Base-by-base conservation (phyloP, 2,329 filamentous ascomycete genomes). In the Talaromyces sp. region DNA sequence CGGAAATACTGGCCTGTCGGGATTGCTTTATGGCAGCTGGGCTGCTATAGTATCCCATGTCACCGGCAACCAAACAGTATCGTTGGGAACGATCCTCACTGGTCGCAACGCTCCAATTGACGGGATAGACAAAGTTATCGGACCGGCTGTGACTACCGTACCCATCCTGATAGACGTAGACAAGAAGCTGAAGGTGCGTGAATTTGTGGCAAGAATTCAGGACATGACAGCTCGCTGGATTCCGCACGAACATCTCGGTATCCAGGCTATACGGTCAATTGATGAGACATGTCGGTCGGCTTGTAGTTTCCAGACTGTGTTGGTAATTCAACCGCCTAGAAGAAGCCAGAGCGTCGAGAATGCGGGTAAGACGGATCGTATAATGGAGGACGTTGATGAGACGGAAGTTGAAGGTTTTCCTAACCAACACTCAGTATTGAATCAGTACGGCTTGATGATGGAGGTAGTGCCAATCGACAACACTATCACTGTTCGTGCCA, bases 171-270 rank as follows among this genome's bases (percentile, higher is more conserved):
- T 57, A 2, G 55, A 57, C 33, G 27, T 25, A 13, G 6, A 51
- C 47, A 4, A 8, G 10, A n/a, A n/a, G 4, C 47, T 51, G 11
- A 25, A 13, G 11, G 47, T 51, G 22, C 47, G 25, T 11, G 47
- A 52, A 6, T 52, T 52, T 17, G 9, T 52, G 22, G 25, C 8
- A 7, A n/a, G 32, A 30, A 7, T 58, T 9, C 56, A 58, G 15
- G 56, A 58, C n/a, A 36, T 33, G 56, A 51, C 36, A 32, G n/a
- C n/a, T 25, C 28, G 28, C 25, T 22, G 56, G 30, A 85, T 86
- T 1, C 81, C 84, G 0, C 81, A 86, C 65, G 84, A 88, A 72
- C 85, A 88, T 68, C 78, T 82, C 8, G 77, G 77, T 3, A 55
- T 79, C 17, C 75, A 77, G 53, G 72, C 77, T 53, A 79, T 79